Evolutionary conservation across 2,329 filamentous ascomycete species (phyloP), one percentile per base, ranked within the genome.

Genomic region (Pochonia chlamydosporia): DNA sequence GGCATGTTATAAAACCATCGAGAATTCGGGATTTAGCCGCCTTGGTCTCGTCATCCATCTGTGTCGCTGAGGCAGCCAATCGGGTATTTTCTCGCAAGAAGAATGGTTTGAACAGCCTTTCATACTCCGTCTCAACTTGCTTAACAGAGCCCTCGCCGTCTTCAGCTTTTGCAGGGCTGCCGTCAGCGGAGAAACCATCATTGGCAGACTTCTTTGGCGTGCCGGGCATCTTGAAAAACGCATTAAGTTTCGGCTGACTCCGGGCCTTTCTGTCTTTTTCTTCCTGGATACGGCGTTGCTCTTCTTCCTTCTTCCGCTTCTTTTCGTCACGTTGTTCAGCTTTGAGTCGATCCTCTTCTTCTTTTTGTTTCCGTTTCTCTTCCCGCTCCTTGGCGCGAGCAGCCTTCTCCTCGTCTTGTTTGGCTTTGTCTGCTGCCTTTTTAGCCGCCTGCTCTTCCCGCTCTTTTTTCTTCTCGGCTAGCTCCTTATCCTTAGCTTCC

Each of bases 61-160:
- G 63, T 24, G 80, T 80, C 3, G 70, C 72, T 42, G 73, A 68
- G 0, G 76, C 73, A 1, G 90, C 89, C 45, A 96, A 56, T n/a
- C 68, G 78, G 2, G 89, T 86, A 58, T 89, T 78, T 3, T 82
- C 75, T 49, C 89, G 85, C 40, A 93, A 60, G 52, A 86, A 91
- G 63, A 96, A 97, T 0, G 87, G 83, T 26, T 89, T 78, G 59
- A 97, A 97, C 30, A 76, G 71, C 54, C 81, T 82, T 16, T 86
- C 71, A 55, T 89, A 91, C 39, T 80, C 75, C 0, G 78, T 74
- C 43, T 54, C 59, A 23, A 51, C 45, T n/a, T 46, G 30, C 26
- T 58, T 54, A 7, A 35, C 43, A 7, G 49, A 23, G 20, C 43
- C n/a, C 30, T 53, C 58, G 11, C 43, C 33, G 11, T 50, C 48